These are phyloP conservation scores for Mortierella sp. DNA, from an alignment of 371 early-diverging fungal species.

Conservation along the genomic window DNA sequence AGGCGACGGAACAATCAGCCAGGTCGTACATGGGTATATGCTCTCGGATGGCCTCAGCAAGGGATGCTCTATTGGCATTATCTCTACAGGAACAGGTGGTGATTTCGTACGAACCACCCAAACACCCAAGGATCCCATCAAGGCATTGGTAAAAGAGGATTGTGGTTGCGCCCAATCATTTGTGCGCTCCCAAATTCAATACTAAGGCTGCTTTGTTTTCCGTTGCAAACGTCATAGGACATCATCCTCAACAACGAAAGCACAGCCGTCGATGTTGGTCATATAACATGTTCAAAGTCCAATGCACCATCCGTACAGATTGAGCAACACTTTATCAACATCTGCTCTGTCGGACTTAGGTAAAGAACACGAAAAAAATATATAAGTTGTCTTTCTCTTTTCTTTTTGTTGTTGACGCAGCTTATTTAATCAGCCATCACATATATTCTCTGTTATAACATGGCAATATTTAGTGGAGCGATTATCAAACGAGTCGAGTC, in stretches of 20 bases:
- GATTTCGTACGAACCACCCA: conserved; percentile 49
- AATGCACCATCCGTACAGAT: conserved; percentile 15
- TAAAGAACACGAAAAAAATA: neutral
- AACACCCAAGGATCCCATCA: conserved; percentile 33
- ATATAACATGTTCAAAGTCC: conserved; percentile 27
- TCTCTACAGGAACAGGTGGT: conserved; percentile 54
- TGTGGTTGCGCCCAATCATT: neutral
- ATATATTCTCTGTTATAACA: neutral
- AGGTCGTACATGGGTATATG: conserved; percentile 56
- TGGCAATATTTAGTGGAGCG: conserved; percentile 23
- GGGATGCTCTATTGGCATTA: conserved; percentile 43
- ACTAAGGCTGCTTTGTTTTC: neutral
- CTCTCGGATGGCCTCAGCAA: conserved; percentile 31
- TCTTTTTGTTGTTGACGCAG: neutral
- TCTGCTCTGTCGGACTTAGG: conserved; percentile 53
- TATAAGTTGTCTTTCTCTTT: too few species aligned
- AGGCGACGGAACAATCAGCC: conserved; percentile 58
- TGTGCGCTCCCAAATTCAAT: neutral
- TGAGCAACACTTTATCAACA: conserved; percentile 53
- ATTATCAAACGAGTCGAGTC: conserved; percentile 49
- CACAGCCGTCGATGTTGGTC: conserved; percentile 36
- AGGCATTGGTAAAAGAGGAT: conserved; percentile 34
- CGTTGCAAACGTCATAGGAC: conserved; percentile 15
- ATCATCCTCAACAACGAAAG: conserved; percentile 27
- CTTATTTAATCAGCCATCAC: neutral